phyloP scores from a whole-genome alignment of 306 rosid species.

The Heteromeles arbutifolia region DNA sequence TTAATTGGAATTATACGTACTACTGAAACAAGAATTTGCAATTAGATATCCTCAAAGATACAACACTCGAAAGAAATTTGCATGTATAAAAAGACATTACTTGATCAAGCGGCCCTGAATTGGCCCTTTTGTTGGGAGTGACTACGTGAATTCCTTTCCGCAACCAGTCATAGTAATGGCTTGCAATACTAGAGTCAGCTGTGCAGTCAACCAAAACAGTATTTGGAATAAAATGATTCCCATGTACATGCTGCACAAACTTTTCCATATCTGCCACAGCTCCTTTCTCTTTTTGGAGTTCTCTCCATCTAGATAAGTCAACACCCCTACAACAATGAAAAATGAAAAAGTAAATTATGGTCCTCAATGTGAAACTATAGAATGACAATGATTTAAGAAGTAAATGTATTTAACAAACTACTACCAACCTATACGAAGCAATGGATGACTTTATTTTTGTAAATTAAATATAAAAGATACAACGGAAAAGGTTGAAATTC shows the following conservation, averaged over 20 bases:
- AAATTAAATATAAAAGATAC: neutral
- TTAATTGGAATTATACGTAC: neutral
- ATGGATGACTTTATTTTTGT: no score
- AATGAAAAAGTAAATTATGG: neutral
- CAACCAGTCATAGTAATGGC: conserved; percentile 84
- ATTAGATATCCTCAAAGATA: neutral
- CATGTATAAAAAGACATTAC: conserved; percentile 22
- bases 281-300: conserved; percentile 54
- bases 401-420: neutral
- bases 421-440: neutral
- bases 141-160: conserved; percentile 87
- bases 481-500: neutral
- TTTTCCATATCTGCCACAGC: conserved; percentile 65
- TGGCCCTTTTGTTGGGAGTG: conserved; percentile 95
- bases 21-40: neutral
- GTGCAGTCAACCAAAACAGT: conserved; percentile 94
- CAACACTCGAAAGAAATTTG: neutral
- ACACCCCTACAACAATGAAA: conserved; percentile 50
- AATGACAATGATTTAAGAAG: neutral
- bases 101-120: conserved; percentile 98
- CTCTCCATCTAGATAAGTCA: conserved; percentile 79
- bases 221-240: conserved; percentile 95
- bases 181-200: conserved; percentile 73
- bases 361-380: conserved; percentile 3
- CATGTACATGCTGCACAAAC: conserved; percentile 76